Conservation (phyloP, 2,329 filamentous ascomycete genomes). For the Pezicula radicicola region DNA sequence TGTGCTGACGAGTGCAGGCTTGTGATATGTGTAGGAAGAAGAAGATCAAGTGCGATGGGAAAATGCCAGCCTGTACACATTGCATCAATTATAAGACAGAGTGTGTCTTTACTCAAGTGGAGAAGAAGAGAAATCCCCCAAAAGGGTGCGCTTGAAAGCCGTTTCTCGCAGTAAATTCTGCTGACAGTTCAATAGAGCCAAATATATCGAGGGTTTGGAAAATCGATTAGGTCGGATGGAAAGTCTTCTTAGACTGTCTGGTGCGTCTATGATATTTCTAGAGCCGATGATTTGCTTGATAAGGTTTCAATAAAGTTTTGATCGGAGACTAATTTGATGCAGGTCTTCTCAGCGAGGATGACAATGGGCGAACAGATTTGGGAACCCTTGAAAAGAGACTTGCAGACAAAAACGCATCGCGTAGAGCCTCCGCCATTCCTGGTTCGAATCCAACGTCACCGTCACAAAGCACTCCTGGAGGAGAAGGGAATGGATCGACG, state of each 20-base stretch:
- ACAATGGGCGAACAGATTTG: constrained; percentile 81
- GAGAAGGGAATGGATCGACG: constrained; percentile 32
- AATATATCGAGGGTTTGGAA: constrained; percentile 96
- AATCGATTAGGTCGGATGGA: constrained; percentile 97
- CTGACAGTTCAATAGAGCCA: constrained; percentile 59
- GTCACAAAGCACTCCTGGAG: constrained; percentile 39
- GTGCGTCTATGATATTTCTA: constrained; percentile 32
- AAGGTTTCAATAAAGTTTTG: too few species aligned
- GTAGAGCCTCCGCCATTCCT: constrained; percentile 23
- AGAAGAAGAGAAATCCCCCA: constrained; percentile 96
- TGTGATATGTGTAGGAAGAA: constrained; percentile 83
- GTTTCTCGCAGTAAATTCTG: neutral
- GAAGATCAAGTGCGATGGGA: constrained; percentile 98
- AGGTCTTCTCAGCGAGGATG: constrained; percentile 81
- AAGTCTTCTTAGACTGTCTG: constrained; percentile 80
- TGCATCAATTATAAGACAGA: constrained; percentile 98
- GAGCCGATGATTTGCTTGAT: too few species aligned
- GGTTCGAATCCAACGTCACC: constrained; percentile 26
- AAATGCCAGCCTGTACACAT: constrained; percentile 90
- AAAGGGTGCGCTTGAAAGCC: constrained; percentile 68
- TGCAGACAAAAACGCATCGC: constrained; percentile 46
- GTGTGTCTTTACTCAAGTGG: constrained; percentile 94
- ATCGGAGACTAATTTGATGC: constrained; percentile 22
- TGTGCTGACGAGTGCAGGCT: constrained; percentile 38
- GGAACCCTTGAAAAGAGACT: constrained; percentile 81